Evolutionary conservation across 1,284 basidiomycete species (phyloP).

Genomic region (Schizopora paradoxa): DNA sequence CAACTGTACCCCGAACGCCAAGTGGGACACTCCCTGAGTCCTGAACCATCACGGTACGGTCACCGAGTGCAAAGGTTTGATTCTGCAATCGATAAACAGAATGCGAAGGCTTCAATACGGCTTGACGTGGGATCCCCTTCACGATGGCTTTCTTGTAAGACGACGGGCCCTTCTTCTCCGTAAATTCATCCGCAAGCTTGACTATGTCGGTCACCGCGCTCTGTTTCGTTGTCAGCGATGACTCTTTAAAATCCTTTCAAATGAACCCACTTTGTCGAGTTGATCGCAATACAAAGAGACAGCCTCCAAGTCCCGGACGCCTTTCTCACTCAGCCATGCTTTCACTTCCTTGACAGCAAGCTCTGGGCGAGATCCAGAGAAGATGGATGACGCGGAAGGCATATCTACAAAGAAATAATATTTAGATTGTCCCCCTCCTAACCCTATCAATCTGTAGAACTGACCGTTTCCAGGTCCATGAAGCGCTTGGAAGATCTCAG

Average conservation of each 20-base stretch:
- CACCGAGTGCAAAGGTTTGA: slow-evolving; percentile 89
- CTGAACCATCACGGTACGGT: slow-evolving; percentile 93
- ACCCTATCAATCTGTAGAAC: slow-evolving; percentile 20
- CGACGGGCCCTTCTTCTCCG: slow-evolving; percentile 49
- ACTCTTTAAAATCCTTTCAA: neutral
- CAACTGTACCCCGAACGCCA: slow-evolving; percentile 88
- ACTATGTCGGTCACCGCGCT: slow-evolving; percentile 78
- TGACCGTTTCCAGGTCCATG: slow-evolving; percentile 67
- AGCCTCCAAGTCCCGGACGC: slow-evolving; percentile 86
- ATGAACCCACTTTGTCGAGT: slow-evolving; percentile 65
- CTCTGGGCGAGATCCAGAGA: slow-evolving; percentile 62
- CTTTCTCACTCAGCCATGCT: slow-evolving; percentile 82
- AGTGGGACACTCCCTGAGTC: slow-evolving; percentile 94
- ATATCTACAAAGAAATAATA: slow-evolving; percentile 48
- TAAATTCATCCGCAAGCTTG: slow-evolving; percentile 63
- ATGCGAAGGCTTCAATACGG: slow-evolving; percentile 90
- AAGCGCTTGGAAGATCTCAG: slow-evolving; percentile 72
- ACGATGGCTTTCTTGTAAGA: slow-evolving; percentile 86
- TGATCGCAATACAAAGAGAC: slow-evolving; percentile 92
- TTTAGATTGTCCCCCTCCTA: slow-evolving; percentile 2
- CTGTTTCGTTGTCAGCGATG: slow-evolving; percentile 31
- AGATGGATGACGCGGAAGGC: slow-evolving; percentile 69
- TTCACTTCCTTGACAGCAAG: slow-evolving; percentile 73
- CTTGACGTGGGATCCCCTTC: slow-evolving; percentile 90
- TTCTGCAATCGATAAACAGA: slow-evolving; percentile 86